A percentile compares a stretch with the other conserved stretches of the same genome.
phyloP scores from a whole-genome alignment of 179 eudicot genomes.

The Carnegiea gigantea region DNA sequence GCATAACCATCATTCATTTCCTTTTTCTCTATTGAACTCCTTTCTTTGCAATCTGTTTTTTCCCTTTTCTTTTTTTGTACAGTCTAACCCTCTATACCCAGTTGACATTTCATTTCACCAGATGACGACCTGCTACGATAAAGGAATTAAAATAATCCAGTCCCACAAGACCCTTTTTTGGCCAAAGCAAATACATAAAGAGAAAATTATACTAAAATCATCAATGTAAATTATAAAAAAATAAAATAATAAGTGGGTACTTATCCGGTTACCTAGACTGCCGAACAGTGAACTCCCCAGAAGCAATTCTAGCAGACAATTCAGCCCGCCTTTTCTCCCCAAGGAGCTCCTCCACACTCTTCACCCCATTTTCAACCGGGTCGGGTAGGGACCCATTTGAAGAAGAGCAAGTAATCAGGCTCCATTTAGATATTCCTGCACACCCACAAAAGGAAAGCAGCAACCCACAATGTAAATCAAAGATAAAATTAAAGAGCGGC shows the following conservation, averaged over 20 bases:
- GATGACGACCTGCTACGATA: background rate
- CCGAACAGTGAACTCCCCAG: slow-evolving; percentile 83
- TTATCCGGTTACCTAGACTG: slow-evolving; percentile 54
- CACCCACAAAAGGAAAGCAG: background rate
- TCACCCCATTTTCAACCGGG: slow-evolving; percentile 43
- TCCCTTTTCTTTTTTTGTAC: background rate
- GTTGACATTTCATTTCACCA: background rate
- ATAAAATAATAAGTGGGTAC: background rate
- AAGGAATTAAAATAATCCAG: background rate
- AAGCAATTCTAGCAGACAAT: slow-evolving; percentile 81
- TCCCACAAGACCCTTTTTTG: background rate
- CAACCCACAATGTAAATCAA: slow-evolving; percentile 10
- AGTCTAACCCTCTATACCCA: background rate
- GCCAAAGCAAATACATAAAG: background rate
- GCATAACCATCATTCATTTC: background rate
- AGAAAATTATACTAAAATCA: background rate
- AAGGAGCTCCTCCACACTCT: slow-evolving; percentile 43
- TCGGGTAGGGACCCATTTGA: slow-evolving; percentile 62
- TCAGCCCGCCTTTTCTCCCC: slow-evolving; percentile 74
- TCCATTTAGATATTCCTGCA: slow-evolving; percentile 32
- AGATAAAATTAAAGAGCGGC: background rate
- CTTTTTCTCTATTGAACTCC: background rate
- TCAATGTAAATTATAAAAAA: background rate
- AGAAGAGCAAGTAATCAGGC: slow-evolving; percentile 50
- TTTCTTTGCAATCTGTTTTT: background rate